Conservation (phyloP, 2,329 filamentous ascomycete species). For the Colletotrichum sp. region DNA sequence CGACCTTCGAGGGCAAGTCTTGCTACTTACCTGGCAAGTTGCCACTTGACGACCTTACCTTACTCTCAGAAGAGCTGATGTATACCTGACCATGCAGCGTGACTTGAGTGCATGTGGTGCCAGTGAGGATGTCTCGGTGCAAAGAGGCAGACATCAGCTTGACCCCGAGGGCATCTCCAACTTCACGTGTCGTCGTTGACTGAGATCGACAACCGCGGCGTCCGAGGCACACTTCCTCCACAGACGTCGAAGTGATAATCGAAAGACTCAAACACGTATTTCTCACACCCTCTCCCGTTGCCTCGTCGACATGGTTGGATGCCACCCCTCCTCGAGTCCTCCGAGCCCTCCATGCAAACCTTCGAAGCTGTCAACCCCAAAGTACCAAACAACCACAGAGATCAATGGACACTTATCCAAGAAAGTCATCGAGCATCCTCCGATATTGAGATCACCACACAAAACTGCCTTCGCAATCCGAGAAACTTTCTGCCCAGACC, state of each 20-base stretch:
- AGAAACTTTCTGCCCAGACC: not conserved
- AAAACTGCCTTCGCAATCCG: fast-evolving
- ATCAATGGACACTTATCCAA: not conserved
- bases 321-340: not conserved
- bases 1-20: not conserved
- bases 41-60: no score
- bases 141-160: fast-evolving
- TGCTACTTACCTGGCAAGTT: not conserved
- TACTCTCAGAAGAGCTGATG: no score
- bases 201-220: not conserved
- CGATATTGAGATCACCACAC: not conserved
- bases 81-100: no score
- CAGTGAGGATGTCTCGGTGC: not conserved
- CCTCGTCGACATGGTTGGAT: not conserved
- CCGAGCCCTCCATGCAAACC: not conserved
- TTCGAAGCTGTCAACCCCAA: not conserved
- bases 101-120: not conserved
- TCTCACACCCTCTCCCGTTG: not conserved
- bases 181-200: not conserved
- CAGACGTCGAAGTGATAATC: not conserved
- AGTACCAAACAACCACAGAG: not conserved
- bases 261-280: not conserved
- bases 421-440: fast-evolving
- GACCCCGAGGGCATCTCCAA: not conserved
- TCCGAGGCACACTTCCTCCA: not conserved